A percentile compares a stretch with the other conserved stretches of the same genome.
Evolutionary conservation across 441 rosid genomes (phyloP).

Genomic region (Eutrema salsugineum): DNA sequence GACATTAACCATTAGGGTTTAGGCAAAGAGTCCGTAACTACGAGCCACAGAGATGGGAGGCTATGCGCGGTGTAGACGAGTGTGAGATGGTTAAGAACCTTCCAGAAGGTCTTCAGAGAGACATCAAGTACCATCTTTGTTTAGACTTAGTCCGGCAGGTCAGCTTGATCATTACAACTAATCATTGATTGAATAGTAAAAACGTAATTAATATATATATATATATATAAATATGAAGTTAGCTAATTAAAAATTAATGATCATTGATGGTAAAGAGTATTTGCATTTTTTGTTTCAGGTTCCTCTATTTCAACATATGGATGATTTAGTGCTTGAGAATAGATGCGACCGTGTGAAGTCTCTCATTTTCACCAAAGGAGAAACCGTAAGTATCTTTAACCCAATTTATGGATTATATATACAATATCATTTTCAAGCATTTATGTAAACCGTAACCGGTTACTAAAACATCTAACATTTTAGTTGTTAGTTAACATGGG

Average conservation of each 20-base stretch:
- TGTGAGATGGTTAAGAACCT: slow-evolving; percentile 81
- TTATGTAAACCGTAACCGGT: neutral
- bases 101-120: slow-evolving; percentile 90
- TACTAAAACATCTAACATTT: neutral
- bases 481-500: neutral
- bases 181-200: neutral
- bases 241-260: neutral
- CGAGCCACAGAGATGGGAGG: slow-evolving; percentile 93
- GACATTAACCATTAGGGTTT: slow-evolving; percentile 68
- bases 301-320: slow-evolving; percentile 93
- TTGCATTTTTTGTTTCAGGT: slow-evolving; percentile 50
- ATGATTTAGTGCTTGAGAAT: slow-evolving; percentile 85
- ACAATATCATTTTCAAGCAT: too few relatives aligned
- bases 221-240: neutral
- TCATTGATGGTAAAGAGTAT: neutral
- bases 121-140: slow-evolving; percentile 93
- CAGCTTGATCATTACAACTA: neutral
- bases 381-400: slow-evolving; percentile 61
- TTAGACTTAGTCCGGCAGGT: slow-evolving; percentile 92
- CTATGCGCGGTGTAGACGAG: slow-evolving; percentile 94
- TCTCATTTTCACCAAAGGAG: slow-evolving; percentile 92
- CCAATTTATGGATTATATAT: too few relatives aligned
- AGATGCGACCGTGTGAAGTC: slow-evolving; percentile 95
- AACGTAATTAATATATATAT: too few relatives aligned
- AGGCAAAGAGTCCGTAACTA: slow-evolving; percentile 84